Evolutionary conservation across 495 filamentous ascomycete species (phyloP), one percentile per base, ranked within the genome.

Genomic region (Penicillium ochrochloron): DNA sequence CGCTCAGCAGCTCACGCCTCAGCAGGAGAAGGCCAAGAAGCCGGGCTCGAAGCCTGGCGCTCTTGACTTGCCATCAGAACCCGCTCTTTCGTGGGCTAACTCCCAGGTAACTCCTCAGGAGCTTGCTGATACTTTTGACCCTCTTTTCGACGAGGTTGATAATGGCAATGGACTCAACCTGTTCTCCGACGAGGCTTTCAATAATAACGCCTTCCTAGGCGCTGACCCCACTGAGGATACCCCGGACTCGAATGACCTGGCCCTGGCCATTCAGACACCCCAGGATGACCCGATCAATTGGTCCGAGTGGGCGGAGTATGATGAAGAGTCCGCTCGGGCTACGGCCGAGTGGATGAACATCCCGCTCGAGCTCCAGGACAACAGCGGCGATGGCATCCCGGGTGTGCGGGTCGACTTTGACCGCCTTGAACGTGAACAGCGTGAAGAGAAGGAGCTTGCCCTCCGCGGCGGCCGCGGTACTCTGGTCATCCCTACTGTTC

Each of bases 1-100:
- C 8, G 75, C 77, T 33, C 73, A 76, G 58, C 76, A 82, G 17
- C 75, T 80, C 61, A 82, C 80, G 3, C 78, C 82, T 29, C 64
- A 70, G 9, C 62, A 70, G 50, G 61, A 57, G 55, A 83, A 80
- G 67, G 70, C 65, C 15, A 50, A 68, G 21, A 81, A 80, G 59
- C 67, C 66, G 27, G 66, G 67, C 19, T 46, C 57, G 1, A 67
- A 33, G 60, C 75, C 72, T 42, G 75, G 77, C 7, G 70, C 27
- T 19, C 78, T 74, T 68, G 74, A 75, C 59, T 73, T 29, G 25
- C 25, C 25, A 4, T 15, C 21, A 25, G 48, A 52, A 31, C 23
- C 21, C 48, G 12, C 27, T 7, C 48, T 17, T 17, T 70, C 73
- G 0, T 84, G 82, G 82, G 73, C 73, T 11, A 70, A 78, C 34